phyloP scores from a whole-genome alignment of 768 basidiomycete species.

The Suillus plorans region DNA sequence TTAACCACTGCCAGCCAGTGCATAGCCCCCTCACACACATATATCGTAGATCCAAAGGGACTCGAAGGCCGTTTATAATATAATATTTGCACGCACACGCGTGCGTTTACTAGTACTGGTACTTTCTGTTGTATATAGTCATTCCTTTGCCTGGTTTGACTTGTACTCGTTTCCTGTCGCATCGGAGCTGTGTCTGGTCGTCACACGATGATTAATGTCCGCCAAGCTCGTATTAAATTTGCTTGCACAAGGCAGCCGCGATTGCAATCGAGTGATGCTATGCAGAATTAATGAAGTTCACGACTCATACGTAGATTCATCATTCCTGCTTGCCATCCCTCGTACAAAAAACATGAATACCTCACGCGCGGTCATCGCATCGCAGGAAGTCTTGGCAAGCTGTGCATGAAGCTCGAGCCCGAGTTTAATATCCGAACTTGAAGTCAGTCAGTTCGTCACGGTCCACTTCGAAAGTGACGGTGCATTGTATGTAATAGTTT shows the following conservation, averaged over 20 bases:
- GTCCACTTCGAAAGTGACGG: background rate
- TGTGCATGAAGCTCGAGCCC: background rate
- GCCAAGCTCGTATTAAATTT: background rate
- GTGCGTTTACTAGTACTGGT: background rate
- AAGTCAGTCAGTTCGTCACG: background rate
- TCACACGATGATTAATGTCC: background rate
- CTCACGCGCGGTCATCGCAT: background rate
- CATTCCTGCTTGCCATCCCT: no score
- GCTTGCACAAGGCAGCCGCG: background rate
- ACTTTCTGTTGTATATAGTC: background rate
- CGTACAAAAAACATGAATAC: background rate
- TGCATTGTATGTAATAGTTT: background rate
- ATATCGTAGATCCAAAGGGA: conserved; percentile 1
- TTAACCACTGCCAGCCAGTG: background rate
- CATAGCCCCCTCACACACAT: background rate
- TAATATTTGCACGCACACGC: background rate
- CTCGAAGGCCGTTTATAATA: background rate
- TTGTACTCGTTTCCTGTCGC: background rate
- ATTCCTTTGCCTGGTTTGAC: background rate
- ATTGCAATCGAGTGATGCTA: background rate
- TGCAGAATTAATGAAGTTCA: background rate
- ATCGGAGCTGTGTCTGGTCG: background rate
- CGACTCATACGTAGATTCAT: background rate
- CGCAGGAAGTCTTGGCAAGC: no score
- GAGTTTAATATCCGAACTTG: background rate